Conservation (phyloP, 257 asterid species). For the Dorcoceras hygrometricum region DNA sequence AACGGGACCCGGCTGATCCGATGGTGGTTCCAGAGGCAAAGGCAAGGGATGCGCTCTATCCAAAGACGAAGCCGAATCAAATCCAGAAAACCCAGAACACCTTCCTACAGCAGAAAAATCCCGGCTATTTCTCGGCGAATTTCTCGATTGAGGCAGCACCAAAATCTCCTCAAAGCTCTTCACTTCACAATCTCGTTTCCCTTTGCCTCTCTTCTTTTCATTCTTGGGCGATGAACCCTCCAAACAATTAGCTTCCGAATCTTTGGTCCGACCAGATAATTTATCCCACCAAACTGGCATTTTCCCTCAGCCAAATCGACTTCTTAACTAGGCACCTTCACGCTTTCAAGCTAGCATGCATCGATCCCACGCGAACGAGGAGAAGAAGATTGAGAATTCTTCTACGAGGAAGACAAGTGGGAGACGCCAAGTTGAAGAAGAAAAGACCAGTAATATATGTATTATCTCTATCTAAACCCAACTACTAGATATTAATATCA, state of each 20-base stretch:
- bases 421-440: not conserved
- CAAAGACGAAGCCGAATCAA: conserved; percentile 78
- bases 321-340: not conserved
- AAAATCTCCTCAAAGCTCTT: conserved; percentile 61
- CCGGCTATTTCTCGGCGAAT: conserved; percentile 62
- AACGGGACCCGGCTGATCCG: conserved; percentile 35
- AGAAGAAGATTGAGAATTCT: not conserved
- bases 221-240: conserved; percentile 34
- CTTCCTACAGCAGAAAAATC: conserved; percentile 43
- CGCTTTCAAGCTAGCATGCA: not conserved
- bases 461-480: too few species aligned
- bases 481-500: too few species aligned
- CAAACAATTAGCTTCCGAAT: conserved; percentile 26
- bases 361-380: not conserved
- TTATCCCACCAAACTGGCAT: conserved; percentile 68
- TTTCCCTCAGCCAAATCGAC: conserved; percentile 20
- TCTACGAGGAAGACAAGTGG: not conserved
- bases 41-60: conserved; percentile 76
- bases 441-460: too few species aligned
- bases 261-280: conserved; percentile 38
- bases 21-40: conserved; percentile 42
- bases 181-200: conserved; percentile 24
- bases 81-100: conserved; percentile 76
- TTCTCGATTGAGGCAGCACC: conserved; percentile 36
- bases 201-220: conserved; percentile 32